These are phyloP conservation scores for Pseudocohnilembus persalinus DNA, from an alignment of 169 alveolate species.

Conservation along the genomic window DNA sequence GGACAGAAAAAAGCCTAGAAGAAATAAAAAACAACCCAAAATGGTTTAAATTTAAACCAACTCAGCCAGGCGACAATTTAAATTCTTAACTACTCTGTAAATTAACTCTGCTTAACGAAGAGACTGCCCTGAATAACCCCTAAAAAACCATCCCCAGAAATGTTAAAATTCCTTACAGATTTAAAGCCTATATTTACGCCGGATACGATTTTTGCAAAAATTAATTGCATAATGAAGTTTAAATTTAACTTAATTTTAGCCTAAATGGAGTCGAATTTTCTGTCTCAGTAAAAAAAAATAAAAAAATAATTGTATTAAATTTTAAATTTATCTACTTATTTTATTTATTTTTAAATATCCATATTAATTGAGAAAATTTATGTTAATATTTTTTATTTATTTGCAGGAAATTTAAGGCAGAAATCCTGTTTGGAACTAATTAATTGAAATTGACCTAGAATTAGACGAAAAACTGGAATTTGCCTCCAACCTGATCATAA, in stretches of 20 bases:
- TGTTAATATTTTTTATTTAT: not conserved
- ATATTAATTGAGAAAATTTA: no score
- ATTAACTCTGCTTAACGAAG: constrained; percentile 22
- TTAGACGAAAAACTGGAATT: constrained; percentile 62
- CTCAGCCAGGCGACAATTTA: constrained; percentile 27
- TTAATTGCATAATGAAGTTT: constrained; percentile 8
- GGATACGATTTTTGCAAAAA: constrained; percentile 66
- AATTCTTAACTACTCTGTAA: constrained; percentile 29
- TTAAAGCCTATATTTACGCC: constrained; percentile 44
- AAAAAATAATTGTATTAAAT: no score
- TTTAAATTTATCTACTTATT: no score
- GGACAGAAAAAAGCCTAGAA: constrained; percentile 36
- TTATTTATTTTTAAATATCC: no score
- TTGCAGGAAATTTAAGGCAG: constrained; percentile 42
- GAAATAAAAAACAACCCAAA: constrained; percentile 46
- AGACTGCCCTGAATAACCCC: constrained; percentile 6
- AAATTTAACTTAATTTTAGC: constrained; percentile 27
- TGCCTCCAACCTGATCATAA: constrained; percentile 55
- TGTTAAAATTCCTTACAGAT: constrained; percentile 27
- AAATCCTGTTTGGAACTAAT: constrained; percentile 65
- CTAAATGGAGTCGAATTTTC: constrained; percentile 11
- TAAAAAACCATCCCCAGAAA: constrained; percentile 27
- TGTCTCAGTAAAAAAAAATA: constrained; percentile 8
- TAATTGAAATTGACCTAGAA: constrained; percentile 24
- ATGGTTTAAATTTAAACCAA: constrained; percentile 56